These are phyloP conservation scores for Bipolaris cookei DNA, from an alignment of 2,329 filamentous ascomycete genomes.

Conservation along the genomic window DNA sequence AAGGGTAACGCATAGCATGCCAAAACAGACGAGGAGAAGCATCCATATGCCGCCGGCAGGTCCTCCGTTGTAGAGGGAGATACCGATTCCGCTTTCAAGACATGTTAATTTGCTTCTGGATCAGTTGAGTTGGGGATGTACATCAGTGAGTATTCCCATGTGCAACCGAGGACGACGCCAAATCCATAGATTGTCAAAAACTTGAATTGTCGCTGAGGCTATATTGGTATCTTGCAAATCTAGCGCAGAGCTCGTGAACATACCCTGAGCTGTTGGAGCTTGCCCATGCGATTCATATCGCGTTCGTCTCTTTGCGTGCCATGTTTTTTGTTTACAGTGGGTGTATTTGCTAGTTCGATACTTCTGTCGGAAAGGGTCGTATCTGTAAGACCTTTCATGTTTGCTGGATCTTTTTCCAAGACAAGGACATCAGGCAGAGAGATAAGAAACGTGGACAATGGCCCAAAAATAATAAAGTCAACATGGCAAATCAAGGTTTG, in stretches of 20 bases:
- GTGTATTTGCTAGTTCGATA: background rate
- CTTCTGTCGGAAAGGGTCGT: background rate
- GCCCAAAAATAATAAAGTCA: background rate
- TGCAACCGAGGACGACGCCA: slow-evolving; percentile 18
- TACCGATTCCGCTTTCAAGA: slow-evolving; percentile 1
- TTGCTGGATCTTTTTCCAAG: background rate
- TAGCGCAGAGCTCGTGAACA: background rate
- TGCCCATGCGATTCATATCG: slow-evolving; percentile 32
- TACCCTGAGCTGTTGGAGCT: slow-evolving; percentile 23
- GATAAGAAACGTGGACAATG: background rate
- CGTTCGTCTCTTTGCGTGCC: slow-evolving; percentile 15
- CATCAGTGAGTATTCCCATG: slow-evolving; percentile 26
- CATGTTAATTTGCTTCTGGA: background rate
- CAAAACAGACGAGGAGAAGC: slow-evolving; percentile 24
- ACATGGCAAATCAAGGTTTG: background rate
- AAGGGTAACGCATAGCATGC: slow-evolving; percentile 30
- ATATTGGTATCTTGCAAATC: background rate
- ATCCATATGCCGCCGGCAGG: slow-evolving; percentile 33
- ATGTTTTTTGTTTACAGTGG: slow-evolving; percentile 4
- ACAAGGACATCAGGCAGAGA: background rate
- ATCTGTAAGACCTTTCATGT: slow-evolving; percentile 8
- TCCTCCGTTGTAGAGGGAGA: slow-evolving; percentile 15
- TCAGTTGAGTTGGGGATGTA: background rate
- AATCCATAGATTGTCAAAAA: slow-evolving; percentile 23
- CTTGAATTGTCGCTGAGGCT: slow-evolving; percentile 20